Base-by-base conservation (phyloP, 495 filamentous ascomycete genomes). In the Rusavskia elegans region DNA sequence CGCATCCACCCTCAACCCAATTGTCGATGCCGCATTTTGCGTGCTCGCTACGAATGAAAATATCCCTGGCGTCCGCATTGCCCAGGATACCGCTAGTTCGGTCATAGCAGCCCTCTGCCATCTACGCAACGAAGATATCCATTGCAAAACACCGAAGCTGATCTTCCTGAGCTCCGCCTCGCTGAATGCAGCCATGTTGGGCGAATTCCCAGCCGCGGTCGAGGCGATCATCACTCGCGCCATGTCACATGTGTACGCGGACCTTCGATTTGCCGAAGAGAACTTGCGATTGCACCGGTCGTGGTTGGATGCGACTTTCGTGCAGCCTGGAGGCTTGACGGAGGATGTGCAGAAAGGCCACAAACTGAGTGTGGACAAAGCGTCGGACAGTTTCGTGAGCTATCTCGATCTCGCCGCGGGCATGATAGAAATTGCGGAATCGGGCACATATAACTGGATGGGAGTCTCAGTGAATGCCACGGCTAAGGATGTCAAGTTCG, bases 401-500 rank as follows among this genome's bases (percentile, higher is more conserved):
- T 76, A 68, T 39, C 23, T 71, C 13, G 71, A 75, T 50, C 56
- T 76, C 5, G 67, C 69, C 1, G 72, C 64, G 5, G 71, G 39
- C 8, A 74, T 74, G 72, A 62, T 75, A 35, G 70, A 76, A 59
- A 65, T 64, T 1, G 72, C 70, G 6, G 59, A 68, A 50, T 61
- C 64, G 25, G 50, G 59, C 6, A 56, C 61, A 3, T 42, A 42
- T 9, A 42, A 19, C 8, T 74, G 62, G 51, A 67, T 55, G 58
- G 53, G 48, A 52, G 65, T 67, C 50, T 64, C 73, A 1, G 69
- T 74, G 6, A 55, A 65, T 5, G 53, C 61, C 20, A 57, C 40
- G 20, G 45, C 52, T 16, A 57, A 55, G 14, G 29, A 48, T 37
- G 57, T 55, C 17, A 61, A 54, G 51, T 57, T 64, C 49, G 56